Evolutionary conservation across 495 filamentous ascomycete genomes (phyloP).

Genomic region (Letharia columbiana): DNA sequence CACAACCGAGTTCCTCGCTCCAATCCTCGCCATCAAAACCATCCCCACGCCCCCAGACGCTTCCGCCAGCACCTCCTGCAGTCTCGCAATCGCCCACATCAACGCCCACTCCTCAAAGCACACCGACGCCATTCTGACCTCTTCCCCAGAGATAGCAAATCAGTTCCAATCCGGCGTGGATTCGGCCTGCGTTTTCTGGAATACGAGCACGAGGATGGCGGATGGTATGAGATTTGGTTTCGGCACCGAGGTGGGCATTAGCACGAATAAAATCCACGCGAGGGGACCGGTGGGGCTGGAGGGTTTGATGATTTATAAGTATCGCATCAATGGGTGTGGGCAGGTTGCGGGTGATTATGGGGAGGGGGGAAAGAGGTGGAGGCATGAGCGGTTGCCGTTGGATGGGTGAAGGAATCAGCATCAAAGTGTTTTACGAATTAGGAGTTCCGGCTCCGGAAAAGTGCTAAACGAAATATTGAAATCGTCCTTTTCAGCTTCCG

Average conservation of each 20-base stretch:
- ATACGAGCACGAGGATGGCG: slow-evolving; percentile 86
- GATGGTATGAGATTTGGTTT: slow-evolving; percentile 97
- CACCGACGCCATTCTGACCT: slow-evolving; percentile 84
- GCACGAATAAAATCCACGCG: slow-evolving; percentile 96
- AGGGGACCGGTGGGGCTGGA: slow-evolving; percentile 90
- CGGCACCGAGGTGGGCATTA: slow-evolving; percentile 95
- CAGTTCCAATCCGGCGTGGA: slow-evolving; percentile 77
- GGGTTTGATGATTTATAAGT: slow-evolving; percentile 95
- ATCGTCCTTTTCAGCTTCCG: background rate
- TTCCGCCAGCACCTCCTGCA: slow-evolving; percentile 33
- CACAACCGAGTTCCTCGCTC: slow-evolving; percentile 80
- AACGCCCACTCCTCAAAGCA: slow-evolving; percentile 88
- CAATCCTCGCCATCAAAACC: slow-evolving; percentile 76
- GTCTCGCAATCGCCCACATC: slow-evolving; percentile 77
- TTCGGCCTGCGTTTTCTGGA: slow-evolving; percentile 93
- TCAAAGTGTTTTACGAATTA: background rate
- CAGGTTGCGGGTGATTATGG: slow-evolving; percentile 71
- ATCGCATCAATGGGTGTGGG: slow-evolving; percentile 71
- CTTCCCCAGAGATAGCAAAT: slow-evolving; percentile 54
- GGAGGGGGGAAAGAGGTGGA: slow-evolving; percentile 56
- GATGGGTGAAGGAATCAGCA: background rate
- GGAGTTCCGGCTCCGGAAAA: background rate
- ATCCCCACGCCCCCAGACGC: slow-evolving; percentile 42
- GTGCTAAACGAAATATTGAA: background rate
- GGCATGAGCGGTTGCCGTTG: slow-evolving; percentile 52